These are phyloP conservation scores for Mallotus nudiflorus DNA, from an alignment of 345 rosid genomes.

Conservation along the genomic window DNA sequence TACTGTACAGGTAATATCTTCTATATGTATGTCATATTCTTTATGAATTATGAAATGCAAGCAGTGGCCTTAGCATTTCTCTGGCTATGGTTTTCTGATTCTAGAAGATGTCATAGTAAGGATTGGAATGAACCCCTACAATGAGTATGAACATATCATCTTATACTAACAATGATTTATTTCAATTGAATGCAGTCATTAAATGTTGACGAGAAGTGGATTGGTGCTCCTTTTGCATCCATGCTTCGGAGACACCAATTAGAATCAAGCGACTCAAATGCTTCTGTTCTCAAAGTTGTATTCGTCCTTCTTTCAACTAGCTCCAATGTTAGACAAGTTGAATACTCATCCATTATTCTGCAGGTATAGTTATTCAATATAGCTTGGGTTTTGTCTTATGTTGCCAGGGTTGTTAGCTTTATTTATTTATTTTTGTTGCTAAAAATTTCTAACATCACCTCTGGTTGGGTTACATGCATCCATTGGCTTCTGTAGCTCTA, in stretches of 20 bases:
- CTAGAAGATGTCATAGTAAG: constrained; percentile 3
- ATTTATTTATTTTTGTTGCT: constrained; percentile 21
- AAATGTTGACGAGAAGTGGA: constrained; percentile 73
- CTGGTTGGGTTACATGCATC: constrained; percentile 7
- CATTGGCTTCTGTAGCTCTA: constrained; percentile 14
- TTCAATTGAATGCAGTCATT: constrained; percentile 52
- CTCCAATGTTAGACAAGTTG: constrained; percentile 73
- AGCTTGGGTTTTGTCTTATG: constrained; percentile 8
- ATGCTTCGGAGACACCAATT: constrained; percentile 78
- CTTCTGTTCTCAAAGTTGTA: constrained; percentile 49
- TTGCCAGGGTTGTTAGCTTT: constrained; percentile 7
- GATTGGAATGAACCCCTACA: neutral
- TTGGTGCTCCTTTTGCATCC: constrained; percentile 82
- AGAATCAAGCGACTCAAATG: constrained; percentile 48
- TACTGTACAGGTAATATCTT: constrained; percentile 56
- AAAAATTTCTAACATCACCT: constrained; percentile 10
- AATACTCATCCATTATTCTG: constrained; percentile 66
- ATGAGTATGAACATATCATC: neutral
- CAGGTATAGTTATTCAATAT: constrained; percentile 57
- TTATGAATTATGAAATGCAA: neutral
- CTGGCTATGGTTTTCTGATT: constrained; percentile 8
- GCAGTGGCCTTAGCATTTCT: neutral
- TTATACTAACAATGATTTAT: constrained; percentile 13
- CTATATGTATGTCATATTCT: neutral
- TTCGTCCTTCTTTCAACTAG: constrained; percentile 57